phyloP scores from a whole-genome alignment of 306 rosid species.

The Nissolia schottii region DNA sequence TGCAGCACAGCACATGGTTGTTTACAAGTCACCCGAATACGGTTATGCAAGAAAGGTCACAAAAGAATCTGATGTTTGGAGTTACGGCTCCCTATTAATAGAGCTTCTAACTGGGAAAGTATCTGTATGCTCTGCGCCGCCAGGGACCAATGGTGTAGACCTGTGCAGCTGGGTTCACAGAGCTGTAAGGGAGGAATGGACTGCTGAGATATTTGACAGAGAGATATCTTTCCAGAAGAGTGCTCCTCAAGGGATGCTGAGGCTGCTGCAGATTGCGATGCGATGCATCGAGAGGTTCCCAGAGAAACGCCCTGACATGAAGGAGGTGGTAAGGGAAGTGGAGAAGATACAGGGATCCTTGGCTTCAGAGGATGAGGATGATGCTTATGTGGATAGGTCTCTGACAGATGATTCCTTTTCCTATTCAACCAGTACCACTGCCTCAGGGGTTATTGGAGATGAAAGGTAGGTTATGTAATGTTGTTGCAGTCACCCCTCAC shows the following conservation, averaged over 20 bases:
- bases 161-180: slow-evolving; percentile 63
- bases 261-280: slow-evolving; percentile 63
- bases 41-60: slow-evolving; percentile 43
- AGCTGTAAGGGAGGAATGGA: slow-evolving; percentile 90
- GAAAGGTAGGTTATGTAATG: slow-evolving; percentile 23
- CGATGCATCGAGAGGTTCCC: slow-evolving; percentile 55
- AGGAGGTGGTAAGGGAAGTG: slow-evolving; percentile 55
- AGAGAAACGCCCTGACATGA: slow-evolving; percentile 64
- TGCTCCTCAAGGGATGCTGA: slow-evolving; percentile 60
- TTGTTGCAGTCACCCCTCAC: neutral
- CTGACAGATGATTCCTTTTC: slow-evolving; percentile 54
- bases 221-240: slow-evolving; percentile 45
- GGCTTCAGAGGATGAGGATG: slow-evolving; percentile 42
- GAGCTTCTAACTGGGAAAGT: slow-evolving; percentile 76
- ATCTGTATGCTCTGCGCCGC: slow-evolving; percentile 46
- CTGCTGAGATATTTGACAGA: slow-evolving; percentile 71
- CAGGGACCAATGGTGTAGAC: slow-evolving; percentile 49
- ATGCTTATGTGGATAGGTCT: slow-evolving; percentile 48
- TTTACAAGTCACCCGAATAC: slow-evolving; percentile 65
- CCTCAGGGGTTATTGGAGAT: slow-evolving; percentile 39
- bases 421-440: slow-evolving; percentile 28
- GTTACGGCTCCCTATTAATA: slow-evolving; percentile 66
- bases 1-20: slow-evolving; percentile 57
- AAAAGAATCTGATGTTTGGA: slow-evolving; percentile 69
- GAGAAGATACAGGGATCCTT: slow-evolving; percentile 34